phyloP scores from a whole-genome alignment of 768 basidiomycete genomes.

The Lactarius sp. region DNA sequence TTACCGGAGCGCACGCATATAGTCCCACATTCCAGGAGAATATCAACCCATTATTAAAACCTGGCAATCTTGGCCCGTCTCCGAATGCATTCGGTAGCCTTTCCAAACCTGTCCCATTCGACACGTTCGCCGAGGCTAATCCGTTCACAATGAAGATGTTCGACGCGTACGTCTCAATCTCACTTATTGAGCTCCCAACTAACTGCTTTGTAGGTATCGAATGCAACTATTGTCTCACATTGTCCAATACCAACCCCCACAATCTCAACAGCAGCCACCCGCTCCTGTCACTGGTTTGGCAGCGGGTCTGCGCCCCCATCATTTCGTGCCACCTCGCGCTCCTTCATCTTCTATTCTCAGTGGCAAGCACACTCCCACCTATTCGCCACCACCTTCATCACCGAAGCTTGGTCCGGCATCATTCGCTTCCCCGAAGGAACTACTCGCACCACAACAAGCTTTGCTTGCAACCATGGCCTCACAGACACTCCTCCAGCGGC shows the following conservation, averaged over 20 bases:
- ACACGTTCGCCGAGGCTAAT: conserved; percentile 71
- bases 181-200: conserved; percentile 12
- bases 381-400: conserved; percentile 43
- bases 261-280: conserved; percentile 35
- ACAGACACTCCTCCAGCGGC: conserved; percentile 65
- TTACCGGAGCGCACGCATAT: conserved; percentile 24
- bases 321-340: conserved; percentile 31
- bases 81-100: conserved; percentile 29
- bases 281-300: conserved; percentile 30
- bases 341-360: conserved; percentile 35
- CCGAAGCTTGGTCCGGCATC: conserved; percentile 32
- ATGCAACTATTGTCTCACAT: conserved; percentile 93
- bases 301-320: conserved; percentile 34
- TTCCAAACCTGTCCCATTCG: conserved; percentile 49
- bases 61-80: conserved; percentile 32
- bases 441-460: conserved; percentile 38
- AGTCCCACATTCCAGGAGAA: conserved; percentile 56
- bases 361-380: conserved; percentile 39
- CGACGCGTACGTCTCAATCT: conserved; percentile 57
- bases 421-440: conserved; percentile 32
- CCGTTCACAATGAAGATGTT: conserved; percentile 83
- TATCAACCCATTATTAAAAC: conserved; percentile 69
- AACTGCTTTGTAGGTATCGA: conserved; percentile 45
- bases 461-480: conserved; percentile 67
- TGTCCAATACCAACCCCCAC: conserved; percentile 54